Conservation (phyloP, 805 yeast genomes). For the Candida peoriensis region DNA sequence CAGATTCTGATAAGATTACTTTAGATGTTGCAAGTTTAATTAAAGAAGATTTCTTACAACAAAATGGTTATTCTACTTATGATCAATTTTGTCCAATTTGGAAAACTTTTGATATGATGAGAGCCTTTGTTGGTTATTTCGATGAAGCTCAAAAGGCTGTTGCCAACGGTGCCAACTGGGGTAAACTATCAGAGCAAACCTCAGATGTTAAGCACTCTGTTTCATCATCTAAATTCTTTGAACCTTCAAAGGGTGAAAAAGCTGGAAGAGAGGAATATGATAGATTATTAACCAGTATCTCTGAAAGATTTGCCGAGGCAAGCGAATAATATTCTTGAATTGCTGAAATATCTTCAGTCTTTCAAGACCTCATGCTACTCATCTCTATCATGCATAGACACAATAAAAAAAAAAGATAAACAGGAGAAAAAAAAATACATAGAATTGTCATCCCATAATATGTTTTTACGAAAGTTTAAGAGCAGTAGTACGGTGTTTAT, state of each 20-base stretch:
- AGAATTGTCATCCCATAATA: no score
- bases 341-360: no score
- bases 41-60: conserved; percentile 98
- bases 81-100: conserved; percentile 99
- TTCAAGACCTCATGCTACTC: no score
- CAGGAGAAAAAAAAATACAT: no score
- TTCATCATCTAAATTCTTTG: conserved; percentile 91
- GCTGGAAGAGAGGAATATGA: conserved; percentile 75
- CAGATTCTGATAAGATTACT: conserved; percentile 95
- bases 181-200: conserved; percentile 84
- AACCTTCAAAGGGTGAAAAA: conserved; percentile 87
- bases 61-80: conserved; percentile 96
- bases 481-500: no score
- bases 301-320: conserved; percentile 93
- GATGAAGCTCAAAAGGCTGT: conserved; percentile 98
- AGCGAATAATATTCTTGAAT: conserved; percentile 70
- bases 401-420: no score
- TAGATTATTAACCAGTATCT: conserved; percentile 64
- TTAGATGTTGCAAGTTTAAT: conserved; percentile 87
- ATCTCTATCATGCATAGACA: no score
- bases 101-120: conserved; percentile 99
- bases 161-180: conserved; percentile 91
- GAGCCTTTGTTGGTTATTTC: conserved; percentile 81
- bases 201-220: conserved; percentile 89
- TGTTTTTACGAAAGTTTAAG: no score